Conservation (phyloP, 805 yeast genomes). For the Wickerhamomyces pijperi region DNA sequence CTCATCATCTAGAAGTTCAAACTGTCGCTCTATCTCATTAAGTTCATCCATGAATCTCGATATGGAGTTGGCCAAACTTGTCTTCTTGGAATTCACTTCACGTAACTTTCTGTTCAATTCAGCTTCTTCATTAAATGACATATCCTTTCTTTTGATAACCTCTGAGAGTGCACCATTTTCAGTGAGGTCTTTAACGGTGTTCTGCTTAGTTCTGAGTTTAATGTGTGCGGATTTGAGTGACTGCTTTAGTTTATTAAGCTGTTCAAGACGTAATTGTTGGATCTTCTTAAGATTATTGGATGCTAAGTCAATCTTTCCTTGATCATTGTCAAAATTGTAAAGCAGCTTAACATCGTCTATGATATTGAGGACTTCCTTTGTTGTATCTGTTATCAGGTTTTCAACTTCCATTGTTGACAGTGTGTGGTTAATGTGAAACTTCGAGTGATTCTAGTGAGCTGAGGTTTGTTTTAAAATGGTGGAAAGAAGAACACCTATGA, state of each 20-base stretch:
- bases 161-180: background rate
- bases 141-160: background rate
- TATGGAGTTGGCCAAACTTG: constrained; percentile 26
- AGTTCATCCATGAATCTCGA: constrained; percentile 27
- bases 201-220: background rate
- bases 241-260: background rate
- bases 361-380: background rate
- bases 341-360: background rate
- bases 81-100: constrained; percentile 33
- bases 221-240: background rate
- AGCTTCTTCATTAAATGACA: constrained; percentile 32
- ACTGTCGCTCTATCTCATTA: constrained; percentile 11
- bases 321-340: background rate
- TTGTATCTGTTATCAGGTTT: background rate
- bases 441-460: too few species aligned
- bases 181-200: background rate
- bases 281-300: background rate
- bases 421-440: too few species aligned
- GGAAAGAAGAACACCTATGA: too few species aligned
- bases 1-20: constrained; percentile 19
- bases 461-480: too few species aligned
- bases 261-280: background rate
- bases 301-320: background rate
- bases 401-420: background rate
- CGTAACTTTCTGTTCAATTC: constrained; percentile 41